phyloP scores from a whole-genome alignment of 305 asterid genomes.

The Fraxinus platypoda region DNA sequence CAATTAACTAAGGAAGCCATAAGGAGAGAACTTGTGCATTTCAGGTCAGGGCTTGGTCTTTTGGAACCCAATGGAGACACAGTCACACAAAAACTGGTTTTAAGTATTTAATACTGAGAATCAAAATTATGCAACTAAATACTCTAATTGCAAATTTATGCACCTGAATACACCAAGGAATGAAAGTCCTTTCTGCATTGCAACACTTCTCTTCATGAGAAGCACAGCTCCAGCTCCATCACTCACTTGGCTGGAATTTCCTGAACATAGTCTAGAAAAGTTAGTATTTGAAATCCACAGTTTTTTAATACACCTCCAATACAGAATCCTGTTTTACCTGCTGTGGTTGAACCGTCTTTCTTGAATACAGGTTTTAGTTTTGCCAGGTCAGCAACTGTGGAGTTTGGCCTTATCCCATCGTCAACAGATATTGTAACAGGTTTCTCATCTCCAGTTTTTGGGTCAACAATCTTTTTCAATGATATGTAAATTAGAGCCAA shows the following conservation, averaged over 20 bases:
- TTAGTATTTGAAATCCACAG: neutral
- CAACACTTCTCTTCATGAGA: slow-evolving; percentile 90
- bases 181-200: slow-evolving; percentile 89
- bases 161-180: slow-evolving; percentile 90
- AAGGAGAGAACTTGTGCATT: neutral
- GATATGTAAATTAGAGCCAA: neutral
- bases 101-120: neutral
- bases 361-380: slow-evolving; percentile 89
- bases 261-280: slow-evolving; percentile 27
- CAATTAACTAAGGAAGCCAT: neutral
- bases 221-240: slow-evolving; percentile 99
- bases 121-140: neutral
- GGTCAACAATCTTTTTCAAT: slow-evolving; percentile 49
- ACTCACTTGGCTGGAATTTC: slow-evolving; percentile 88
- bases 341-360: slow-evolving; percentile 95
- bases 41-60: neutral
- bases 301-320: neutral
- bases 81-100: neutral
- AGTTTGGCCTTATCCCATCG: slow-evolving; percentile 80
- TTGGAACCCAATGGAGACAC: neutral
- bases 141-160: slow-evolving; percentile 10
- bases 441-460: slow-evolving; percentile 87
- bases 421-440: slow-evolving; percentile 79
- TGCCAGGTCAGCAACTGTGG: slow-evolving; percentile 58
- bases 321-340: slow-evolving; percentile 48